Evolutionary conservation across 345 rosid species (phyloP).

Genomic region (Lepidium aucheri): DNA sequence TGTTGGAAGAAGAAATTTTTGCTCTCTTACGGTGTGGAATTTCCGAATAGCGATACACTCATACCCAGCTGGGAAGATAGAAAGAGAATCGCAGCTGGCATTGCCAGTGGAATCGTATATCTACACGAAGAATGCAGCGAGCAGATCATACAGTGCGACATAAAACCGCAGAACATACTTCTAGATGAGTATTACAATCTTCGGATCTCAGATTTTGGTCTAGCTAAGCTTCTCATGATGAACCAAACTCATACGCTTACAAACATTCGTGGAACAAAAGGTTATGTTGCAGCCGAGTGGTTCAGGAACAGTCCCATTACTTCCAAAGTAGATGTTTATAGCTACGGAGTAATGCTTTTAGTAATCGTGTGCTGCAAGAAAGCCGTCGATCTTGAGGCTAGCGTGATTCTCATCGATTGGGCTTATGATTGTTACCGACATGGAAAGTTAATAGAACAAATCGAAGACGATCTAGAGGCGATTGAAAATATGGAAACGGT

Average conservation of each 20-base stretch:
- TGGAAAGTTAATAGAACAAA: conserved; percentile 19
- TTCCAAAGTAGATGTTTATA: conserved; percentile 29
- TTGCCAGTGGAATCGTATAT: conserved; percentile 36
- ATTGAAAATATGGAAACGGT: conserved; percentile 27
- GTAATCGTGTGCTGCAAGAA: conserved; percentile 31
- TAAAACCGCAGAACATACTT: conserved; percentile 45
- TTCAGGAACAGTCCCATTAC: conserved; percentile 32
- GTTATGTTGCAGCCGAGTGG: conserved; percentile 45
- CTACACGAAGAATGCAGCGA: conserved; percentile 45
- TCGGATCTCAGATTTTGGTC: conserved; percentile 38
- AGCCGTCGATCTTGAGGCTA: conserved; percentile 16
- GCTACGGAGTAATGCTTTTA: conserved; percentile 30
- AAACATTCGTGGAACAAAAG: conserved; percentile 34
- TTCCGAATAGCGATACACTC: conserved; percentile 21
- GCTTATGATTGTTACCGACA: conserved; percentile 37
- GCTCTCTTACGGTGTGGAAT: conserved; percentile 31
- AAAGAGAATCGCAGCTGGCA: conserved; percentile 18
- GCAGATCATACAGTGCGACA: conserved; percentile 41
- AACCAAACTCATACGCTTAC: conserved; percentile 35
- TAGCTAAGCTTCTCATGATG: conserved; percentile 35
- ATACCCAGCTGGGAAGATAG: conserved; percentile 40
- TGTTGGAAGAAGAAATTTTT: conserved; percentile 55
- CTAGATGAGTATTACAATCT: conserved; percentile 24
- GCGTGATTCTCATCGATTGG: conserved; percentile 30
- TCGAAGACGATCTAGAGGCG: conserved; percentile 36